Evolutionary conservation across 2,329 filamentous ascomycete genomes (phyloP), one percentile per base, ranked within the genome.

Genomic region (Nemania abortiva): DNA sequence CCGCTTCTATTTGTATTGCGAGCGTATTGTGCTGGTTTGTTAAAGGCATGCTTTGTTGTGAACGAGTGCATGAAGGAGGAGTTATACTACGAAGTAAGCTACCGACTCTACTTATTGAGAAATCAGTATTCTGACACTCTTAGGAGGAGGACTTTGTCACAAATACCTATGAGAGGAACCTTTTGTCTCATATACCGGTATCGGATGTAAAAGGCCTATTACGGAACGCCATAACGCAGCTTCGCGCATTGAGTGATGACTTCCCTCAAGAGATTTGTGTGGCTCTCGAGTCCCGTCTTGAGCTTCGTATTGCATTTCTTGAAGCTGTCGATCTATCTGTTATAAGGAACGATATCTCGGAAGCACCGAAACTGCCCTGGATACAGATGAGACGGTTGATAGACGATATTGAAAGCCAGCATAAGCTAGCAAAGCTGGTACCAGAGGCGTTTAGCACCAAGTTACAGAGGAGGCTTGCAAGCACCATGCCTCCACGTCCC

Each of bases 141-240:
- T 73, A 95, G 91, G 96, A 99, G 81, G 96, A 99, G 81, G 96
- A 99, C 77, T 98, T 99, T 78, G 93, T 97, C 22, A 95, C 94
- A 6, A 94, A 97, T 79, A 92, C 95, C 0, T 98, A 96, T 78
- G 92, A 94, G 73, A 89, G 95, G 45, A 89, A 89, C 13, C 84
- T 99, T 0, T 85, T 98, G 6, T 88, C 90, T 29, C 82, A 86
- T 15, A 85, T 95, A 66, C 83, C 88, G 18, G 80, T 85, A 2
- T 82, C 84, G 5, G 84, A 86, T n/a, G 85, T 94, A 27, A 82
- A 85, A 50, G 79, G 82, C 9, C 82, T 88, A 69, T 75, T 93
- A 0, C 80, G 83, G 50, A 79, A 79, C 1, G 72, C 83, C 7
- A 73, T 79, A n/a, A 77, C 78, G 13, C 76, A 81, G 6, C 78